Evolutionary conservation across 2,329 filamentous ascomycete species (phyloP).

Genomic region (Alternaria angustiovoidea): DNA sequence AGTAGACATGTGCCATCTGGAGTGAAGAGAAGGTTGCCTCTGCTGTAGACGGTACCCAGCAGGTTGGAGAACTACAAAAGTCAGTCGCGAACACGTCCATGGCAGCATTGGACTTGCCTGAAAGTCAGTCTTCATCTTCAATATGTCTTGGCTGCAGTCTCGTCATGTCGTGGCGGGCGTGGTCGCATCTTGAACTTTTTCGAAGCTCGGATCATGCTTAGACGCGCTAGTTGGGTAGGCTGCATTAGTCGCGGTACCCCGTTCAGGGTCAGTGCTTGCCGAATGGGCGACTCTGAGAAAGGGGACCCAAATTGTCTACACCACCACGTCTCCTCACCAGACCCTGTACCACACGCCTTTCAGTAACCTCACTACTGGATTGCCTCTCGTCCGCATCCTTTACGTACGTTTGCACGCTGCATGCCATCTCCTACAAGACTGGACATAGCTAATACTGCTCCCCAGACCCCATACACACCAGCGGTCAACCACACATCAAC

Average conservation of each 20-base stretch:
- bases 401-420: conserved; percentile 9
- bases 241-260: conserved; percentile 44
- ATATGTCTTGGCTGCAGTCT: conserved; percentile 9
- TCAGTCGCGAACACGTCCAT: conserved; percentile 33
- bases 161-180: conserved; percentile 33
- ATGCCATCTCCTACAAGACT: not conserved
- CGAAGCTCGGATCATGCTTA: conserved; percentile 22
- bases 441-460: conserved; percentile 23
- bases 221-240: conserved; percentile 23
- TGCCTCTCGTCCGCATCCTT: not conserved
- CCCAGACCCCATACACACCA: conserved; percentile 30
- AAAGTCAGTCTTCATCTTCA: conserved; percentile 96
- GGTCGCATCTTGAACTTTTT: conserved; percentile 46
- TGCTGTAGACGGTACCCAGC: conserved; percentile 96
- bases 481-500: conserved; percentile 30
- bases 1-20: conserved; percentile 95
- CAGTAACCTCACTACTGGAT: conserved; percentile 13
- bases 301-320: conserved; percentile 48
- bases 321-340: conserved; percentile 31
- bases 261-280: conserved; percentile 50
- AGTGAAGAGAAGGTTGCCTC: conserved; percentile 96
- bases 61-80: conserved; percentile 92
- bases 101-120: conserved; percentile 68
- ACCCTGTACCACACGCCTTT: conserved; percentile 14
- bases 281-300: conserved; percentile 50